Base-by-base conservation (phyloP, 495 filamentous ascomycete genomes). In the Podospora pseudocomata region DNA sequence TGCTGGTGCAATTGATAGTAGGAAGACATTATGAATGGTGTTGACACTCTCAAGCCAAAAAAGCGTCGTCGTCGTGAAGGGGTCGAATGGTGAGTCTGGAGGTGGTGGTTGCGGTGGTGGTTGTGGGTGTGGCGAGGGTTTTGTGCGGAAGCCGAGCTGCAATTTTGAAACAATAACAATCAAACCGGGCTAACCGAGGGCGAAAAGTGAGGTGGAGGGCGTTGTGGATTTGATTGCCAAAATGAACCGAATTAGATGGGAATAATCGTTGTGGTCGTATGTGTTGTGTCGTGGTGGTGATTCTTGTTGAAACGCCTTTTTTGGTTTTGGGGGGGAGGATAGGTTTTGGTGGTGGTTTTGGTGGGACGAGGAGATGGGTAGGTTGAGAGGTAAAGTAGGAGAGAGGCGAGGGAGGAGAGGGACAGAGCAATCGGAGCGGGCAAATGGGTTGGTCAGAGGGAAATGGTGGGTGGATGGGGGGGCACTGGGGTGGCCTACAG, bases 1-100 rank as follows among this genome's bases (percentile, higher is more conserved):
- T 87, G 86, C 72, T 87, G 82, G 71, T 83, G 86, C 66, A 86
- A 81, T 78, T 89, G 88, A 83, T 87, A 91, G 80, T 89, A 92
- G 75, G 87, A 86, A 77, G 92, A 92, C 91, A 94, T 93, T 79
- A 78, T 89, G 69, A 70, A 70, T 62, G 65, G 68, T 26, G 16
- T 60, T 60, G 30, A 4, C 53, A 49, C n/a, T 28, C 27, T 20
- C 44, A 67, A 63, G 65, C 60, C 59, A 53, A 67, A 74, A 60
- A 65, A 56, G 63, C 39, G n/a, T 13, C 20, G 27, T 63, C 27
- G n/a, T 32, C 27, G 61, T 20, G 7, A 27, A n/a, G 11, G 61
- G 30, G 16, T 69, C 70, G 32, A 63, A 63, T 63, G 61, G 2
- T n/a, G 18, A 19, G 61, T 19, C 30, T 23, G 67, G 67, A 70